These are phyloP conservation scores for Gaeumannomyces tritici DNA, from an alignment of 2,329 filamentous ascomycete species.

Conservation along the genomic window DNA sequence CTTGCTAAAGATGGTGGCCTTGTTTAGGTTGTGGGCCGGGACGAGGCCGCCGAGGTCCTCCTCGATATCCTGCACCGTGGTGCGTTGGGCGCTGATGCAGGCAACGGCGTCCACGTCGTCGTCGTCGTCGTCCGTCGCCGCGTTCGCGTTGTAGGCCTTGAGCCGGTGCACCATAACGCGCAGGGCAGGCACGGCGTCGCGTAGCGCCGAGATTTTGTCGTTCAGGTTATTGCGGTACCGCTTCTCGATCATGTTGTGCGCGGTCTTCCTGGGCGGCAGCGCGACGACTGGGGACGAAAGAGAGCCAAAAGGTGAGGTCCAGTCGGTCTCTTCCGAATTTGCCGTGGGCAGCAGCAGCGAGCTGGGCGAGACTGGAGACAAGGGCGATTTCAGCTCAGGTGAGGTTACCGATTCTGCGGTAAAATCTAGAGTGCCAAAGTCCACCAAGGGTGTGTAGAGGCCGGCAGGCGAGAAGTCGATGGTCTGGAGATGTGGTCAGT, in stretches of 20 bases:
- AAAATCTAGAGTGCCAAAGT: background rate
- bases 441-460: background rate
- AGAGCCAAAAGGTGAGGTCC: background rate
- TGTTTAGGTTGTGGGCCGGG: slow-evolving; percentile 31
- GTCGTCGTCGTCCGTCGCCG: too few species aligned
- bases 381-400: background rate
- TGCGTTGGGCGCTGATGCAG: background rate
- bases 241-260: slow-evolving; percentile 82
- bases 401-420: background rate
- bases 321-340: background rate
- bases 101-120: slow-evolving; percentile 8
- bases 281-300: slow-evolving; percentile 14
- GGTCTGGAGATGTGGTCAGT: background rate
- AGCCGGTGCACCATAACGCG: slow-evolving; percentile 31
- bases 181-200: slow-evolving; percentile 56
- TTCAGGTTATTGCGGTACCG: slow-evolving; percentile 76
- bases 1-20: slow-evolving; percentile 29
- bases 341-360: background rate
- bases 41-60: slow-evolving; percentile 26
- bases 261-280: slow-evolving; percentile 56
- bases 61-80: slow-evolving; percentile 3
- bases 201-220: slow-evolving; percentile 68
- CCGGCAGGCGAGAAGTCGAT: slow-evolving; percentile 1
- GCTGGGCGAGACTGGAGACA: background rate
- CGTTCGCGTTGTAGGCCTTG: slow-evolving; percentile 26